Conservation (phyloP, 1,284 basidiomycete species). For the Ustilago esculenta region DNA sequence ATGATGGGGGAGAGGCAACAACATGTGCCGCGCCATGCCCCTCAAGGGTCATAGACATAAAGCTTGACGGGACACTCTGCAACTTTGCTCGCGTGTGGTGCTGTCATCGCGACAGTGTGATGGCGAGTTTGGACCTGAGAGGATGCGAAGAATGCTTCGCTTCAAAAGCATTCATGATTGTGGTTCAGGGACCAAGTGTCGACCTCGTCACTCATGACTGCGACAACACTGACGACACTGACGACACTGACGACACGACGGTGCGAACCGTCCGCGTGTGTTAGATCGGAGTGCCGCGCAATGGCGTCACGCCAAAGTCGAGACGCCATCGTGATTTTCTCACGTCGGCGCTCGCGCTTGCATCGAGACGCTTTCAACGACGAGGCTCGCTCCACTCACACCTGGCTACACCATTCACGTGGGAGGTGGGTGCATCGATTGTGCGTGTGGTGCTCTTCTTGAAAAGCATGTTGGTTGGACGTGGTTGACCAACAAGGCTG, state of each 20-base stretch:
- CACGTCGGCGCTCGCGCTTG: constrained; percentile 5
- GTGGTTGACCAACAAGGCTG: no score
- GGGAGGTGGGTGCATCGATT: no score
- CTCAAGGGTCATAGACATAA: constrained; percentile 91
- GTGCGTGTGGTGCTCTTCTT: no score
- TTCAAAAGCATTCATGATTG: not conserved
- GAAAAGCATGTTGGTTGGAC: no score
- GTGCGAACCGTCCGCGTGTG: not conserved
- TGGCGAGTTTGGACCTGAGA: no score
- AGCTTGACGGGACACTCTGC: constrained; percentile 70
- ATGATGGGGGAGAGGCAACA: constrained; percentile 83
- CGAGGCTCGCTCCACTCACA: no score
- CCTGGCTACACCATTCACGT: no score
- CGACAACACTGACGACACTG: no score
- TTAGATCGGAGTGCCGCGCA: not conserved
- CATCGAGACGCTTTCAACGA: constrained; percentile 11
- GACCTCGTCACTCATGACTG: no score
- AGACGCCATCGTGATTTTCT: no score
- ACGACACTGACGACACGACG: no score
- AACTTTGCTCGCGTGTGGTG: constrained; percentile 5
- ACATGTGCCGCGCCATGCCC: constrained; percentile 80
- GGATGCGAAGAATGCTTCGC: not conserved
- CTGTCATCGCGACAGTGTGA: constrained; percentile 2
- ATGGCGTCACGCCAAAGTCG: not conserved
- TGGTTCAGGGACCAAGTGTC: not conserved